phyloP scores from a whole-genome alignment of 305 asterid genomes.

The Caryopteris hybrid region DNA sequence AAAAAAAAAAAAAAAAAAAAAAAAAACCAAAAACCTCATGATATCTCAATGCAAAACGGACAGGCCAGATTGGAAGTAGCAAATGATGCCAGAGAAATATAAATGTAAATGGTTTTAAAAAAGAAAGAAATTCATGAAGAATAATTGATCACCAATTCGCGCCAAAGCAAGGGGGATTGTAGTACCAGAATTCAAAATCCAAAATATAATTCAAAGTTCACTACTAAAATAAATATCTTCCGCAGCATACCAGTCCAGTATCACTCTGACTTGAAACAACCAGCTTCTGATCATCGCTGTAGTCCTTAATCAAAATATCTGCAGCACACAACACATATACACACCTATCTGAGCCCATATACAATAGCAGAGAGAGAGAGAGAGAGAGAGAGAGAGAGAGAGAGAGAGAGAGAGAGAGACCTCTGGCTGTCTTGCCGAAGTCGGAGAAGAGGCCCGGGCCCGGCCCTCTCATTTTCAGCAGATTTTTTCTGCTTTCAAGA shows the following conservation, averaged over 20 bases:
- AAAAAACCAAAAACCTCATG: no score
- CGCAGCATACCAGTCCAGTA: conserved; percentile 27
- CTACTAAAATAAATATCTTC: background rate
- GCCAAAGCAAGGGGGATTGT: background rate
- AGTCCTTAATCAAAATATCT: conserved; percentile 30
- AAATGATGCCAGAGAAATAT: background rate
- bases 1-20: no score
- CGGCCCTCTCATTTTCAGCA: no score
- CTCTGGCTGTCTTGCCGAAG: conserved; percentile 30
- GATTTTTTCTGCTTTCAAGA: conserved; percentile 9
- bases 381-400: background rate
- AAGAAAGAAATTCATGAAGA: background rate
- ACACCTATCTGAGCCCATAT: background rate
- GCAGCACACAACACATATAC: conserved; percentile 12
- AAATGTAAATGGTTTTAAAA: background rate
- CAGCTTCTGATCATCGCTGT: conserved; percentile 27
- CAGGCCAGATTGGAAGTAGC: no score
- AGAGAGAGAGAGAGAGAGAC: background rate
- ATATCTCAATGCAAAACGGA: background rate
- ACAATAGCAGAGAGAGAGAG: background rate
- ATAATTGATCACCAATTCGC: background rate
- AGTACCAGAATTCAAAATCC: background rate
- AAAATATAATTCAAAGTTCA: background rate
- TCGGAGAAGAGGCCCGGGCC: conserved; percentile 37
- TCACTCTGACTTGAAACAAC: conserved; percentile 16